phyloP scores from a whole-genome alignment of 441 rosid species.

The Erodium texanum region DNA sequence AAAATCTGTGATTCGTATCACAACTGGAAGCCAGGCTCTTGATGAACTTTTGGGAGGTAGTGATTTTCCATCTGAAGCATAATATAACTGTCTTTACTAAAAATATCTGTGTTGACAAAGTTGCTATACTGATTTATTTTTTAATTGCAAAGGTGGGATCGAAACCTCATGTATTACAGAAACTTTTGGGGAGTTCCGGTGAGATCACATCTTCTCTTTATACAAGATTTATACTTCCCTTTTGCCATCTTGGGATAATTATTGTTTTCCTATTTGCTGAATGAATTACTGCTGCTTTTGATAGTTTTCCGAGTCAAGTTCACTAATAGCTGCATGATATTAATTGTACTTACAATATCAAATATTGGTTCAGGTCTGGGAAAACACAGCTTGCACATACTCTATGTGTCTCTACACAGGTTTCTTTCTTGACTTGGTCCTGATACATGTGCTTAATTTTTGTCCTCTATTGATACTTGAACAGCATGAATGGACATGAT shows the following conservation, averaged over 20 bases:
- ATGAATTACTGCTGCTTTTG: conserved; percentile 5
- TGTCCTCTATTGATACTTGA: no score
- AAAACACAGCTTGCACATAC: conserved; percentile 95
- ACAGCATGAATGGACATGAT: no score
- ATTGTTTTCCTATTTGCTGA: neutral
- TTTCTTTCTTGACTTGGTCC: conserved; percentile 21
- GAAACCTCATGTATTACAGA: conserved; percentile 75
- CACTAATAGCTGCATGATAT: conserved; percentile 5
- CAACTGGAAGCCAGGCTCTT: conserved; percentile 89
- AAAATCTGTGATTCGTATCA: conserved; percentile 61
- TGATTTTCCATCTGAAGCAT: neutral
- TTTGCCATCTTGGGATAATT: neutral
- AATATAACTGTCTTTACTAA: neutral
- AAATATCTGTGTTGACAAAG: neutral
- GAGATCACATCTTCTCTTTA: conserved; percentile 13
- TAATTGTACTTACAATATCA: neutral
- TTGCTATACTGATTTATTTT: conserved; percentile 7
- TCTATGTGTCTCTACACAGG: conserved; percentile 87
- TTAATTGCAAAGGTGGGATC: conserved; percentile 56
- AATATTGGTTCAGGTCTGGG: conserved; percentile 54
- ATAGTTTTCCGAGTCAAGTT: neutral
- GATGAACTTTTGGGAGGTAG: conserved; percentile 79
- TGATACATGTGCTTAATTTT: neutral
- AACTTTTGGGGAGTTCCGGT: conserved; percentile 92
- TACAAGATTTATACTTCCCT: neutral